Percentiles rank a stretch among this genome's conserved stretches.
phyloP scores from a whole-genome alignment of 23 red algal species.

The Cyanidium caldarium region DNA sequence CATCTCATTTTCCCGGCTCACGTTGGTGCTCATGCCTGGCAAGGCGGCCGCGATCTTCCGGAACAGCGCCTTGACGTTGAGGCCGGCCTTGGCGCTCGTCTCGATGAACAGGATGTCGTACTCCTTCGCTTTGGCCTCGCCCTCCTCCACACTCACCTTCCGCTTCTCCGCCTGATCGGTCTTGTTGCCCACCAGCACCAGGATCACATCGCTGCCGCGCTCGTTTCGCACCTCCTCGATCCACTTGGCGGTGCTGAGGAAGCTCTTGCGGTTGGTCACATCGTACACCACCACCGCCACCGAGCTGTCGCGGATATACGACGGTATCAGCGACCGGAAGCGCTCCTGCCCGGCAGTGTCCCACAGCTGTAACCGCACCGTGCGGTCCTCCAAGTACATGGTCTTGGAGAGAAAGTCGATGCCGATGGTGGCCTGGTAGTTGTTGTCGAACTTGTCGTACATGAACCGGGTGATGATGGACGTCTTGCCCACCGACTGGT shows the following conservation, averaged over 20 bases:
- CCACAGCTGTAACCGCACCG: constrained; percentile 95
- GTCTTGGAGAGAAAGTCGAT: constrained; percentile 98
- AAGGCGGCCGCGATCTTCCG: constrained; percentile 95
- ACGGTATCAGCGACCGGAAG: constrained; percentile 97
- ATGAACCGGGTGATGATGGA: constrained; percentile 99
- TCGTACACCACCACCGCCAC: constrained; percentile 98
- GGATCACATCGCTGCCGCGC: constrained; percentile 86
- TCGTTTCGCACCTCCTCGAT: constrained; percentile 96
- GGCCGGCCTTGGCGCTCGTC: constrained; percentile 84
- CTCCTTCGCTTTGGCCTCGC: constrained; percentile 98
- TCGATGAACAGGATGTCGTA: constrained; percentile 98
- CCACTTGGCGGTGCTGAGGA: constrained; percentile 84
- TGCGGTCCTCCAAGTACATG: constrained; percentile 98
- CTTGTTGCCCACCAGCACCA: constrained; percentile 97
- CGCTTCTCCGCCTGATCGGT: constrained; percentile 75
- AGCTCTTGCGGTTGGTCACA: constrained; percentile 73
- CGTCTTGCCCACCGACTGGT: constrained; percentile 96
- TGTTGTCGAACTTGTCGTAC: constrained; percentile 99
- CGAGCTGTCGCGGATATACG: constrained; percentile 94
- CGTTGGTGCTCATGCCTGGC: constrained; percentile 65
- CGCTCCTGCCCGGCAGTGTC: constrained; percentile 98
- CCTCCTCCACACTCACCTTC: constrained; percentile 83
- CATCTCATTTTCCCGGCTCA: constrained; percentile 54
- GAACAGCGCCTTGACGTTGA: constrained; percentile 97
- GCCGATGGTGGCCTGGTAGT: constrained; percentile 98